A percentile compares a stretch with the other conserved stretches of the same genome.
These are phyloP conservation scores for Globisporangium alternatum DNA, from an alignment of 352 stramenopile species.

Conservation along the genomic window DNA sequence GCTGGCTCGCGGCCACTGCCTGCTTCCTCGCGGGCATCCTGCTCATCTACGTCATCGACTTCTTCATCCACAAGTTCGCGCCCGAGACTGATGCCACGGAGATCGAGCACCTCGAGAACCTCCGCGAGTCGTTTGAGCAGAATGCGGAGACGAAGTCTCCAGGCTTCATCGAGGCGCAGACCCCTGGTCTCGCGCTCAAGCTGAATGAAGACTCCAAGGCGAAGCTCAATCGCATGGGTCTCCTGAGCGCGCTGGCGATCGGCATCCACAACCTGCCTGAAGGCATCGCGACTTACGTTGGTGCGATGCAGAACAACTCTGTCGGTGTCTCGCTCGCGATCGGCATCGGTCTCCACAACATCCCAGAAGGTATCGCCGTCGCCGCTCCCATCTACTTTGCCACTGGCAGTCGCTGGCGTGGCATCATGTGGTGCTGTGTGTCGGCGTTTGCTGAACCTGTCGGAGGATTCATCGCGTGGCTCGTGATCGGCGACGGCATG, in stretches of 20 bases:
- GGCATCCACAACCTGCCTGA: conserved; percentile 96
- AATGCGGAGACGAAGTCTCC: conserved; percentile 21
- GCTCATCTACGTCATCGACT: conserved; percentile 51
- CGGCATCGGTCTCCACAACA: conserved; percentile 96
- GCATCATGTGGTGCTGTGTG: conserved; percentile 91
- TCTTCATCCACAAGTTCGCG: conserved; percentile 39
- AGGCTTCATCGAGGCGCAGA: conserved; percentile 29
- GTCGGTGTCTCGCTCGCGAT: conserved; percentile 92
- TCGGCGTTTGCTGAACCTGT: conserved; percentile 91
- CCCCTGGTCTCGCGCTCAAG: conserved; percentile 29
- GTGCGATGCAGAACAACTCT: conserved; percentile 82
- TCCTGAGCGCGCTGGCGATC: conserved; percentile 93
- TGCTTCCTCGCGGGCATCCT: conserved; percentile 86
- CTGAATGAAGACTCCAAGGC: conserved; percentile 41
- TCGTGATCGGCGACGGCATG: conserved; percentile 77
- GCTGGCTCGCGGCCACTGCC: conserved; percentile 76
- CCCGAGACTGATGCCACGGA: conserved; percentile 30
- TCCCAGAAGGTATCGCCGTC: conserved; percentile 95
- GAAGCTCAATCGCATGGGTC: conserved; percentile 79
- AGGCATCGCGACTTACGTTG: conserved; percentile 94
- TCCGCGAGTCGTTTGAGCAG: conserved; percentile 32
- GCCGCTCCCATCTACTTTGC: conserved; percentile 96
- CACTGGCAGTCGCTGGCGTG: conserved; percentile 91
- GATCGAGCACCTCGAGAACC: conserved; percentile 24
- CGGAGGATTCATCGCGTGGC: conserved; percentile 86